Conservation (phyloP, 139 green algal species). For the Chlamydomonas schloesseri region DNA sequence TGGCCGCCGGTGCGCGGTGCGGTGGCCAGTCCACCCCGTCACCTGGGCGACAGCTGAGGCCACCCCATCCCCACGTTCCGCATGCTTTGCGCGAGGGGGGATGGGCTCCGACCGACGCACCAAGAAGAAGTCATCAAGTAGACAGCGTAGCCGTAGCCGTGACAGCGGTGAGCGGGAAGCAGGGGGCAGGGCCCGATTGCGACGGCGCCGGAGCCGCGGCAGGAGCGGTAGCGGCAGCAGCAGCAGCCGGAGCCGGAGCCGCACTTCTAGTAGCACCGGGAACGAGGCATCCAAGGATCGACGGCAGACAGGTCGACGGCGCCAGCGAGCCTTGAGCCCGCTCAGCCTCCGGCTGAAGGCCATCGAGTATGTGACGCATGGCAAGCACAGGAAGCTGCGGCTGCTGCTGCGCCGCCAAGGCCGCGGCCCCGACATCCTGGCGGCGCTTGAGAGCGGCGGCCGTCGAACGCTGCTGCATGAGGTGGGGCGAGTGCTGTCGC, state of each 20-base stretch:
- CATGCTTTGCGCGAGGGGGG: no score
- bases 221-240: background rate
- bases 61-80: no score
- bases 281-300: background rate
- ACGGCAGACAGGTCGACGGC: no score
- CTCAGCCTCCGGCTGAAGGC: background rate
- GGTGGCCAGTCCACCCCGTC: no score
- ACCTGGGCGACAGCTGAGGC: no score
- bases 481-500: background rate
- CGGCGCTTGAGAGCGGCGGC: background rate
- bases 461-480: slow-evolving; percentile 24
- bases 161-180: no score
- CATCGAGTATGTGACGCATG: background rate
- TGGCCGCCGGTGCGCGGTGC: no score
- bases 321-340: background rate
- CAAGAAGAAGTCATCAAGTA: no score
- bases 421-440: background rate
- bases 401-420: background rate
- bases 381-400: background rate
- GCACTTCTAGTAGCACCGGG: background rate
- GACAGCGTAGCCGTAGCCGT: no score
- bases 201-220: no score
- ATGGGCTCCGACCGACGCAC: no score
- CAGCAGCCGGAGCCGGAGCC: background rate
- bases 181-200: no score